Percentiles rank a stretch among this genome's conserved stretches.
Evolutionary conservation across 768 basidiomycete genomes (phyloP).

Genomic region (Rhizopogon rudus): DNA sequence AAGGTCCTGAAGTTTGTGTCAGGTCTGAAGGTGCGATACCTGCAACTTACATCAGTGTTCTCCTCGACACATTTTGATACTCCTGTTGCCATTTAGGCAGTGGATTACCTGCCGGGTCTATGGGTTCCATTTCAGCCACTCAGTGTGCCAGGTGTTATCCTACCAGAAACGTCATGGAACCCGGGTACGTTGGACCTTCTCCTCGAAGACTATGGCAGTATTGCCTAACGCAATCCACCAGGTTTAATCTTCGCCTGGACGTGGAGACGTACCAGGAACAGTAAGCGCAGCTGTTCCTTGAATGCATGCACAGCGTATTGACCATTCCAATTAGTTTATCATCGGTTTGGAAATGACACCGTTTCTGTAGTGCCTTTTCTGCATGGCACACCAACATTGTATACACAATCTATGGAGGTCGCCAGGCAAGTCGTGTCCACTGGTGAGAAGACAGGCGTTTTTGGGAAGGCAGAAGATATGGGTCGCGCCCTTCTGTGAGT

Average conservation of each 20-base stretch:
- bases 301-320: neutral
- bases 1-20: conserved; percentile 9
- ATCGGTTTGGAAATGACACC: conserved; percentile 13
- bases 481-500: conserved; percentile 14
- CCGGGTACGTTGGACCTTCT: conserved; percentile 6
- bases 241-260: conserved; percentile 16
- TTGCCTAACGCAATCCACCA: neutral
- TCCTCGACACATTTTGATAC: neutral
- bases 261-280: conserved; percentile 17
- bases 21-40: conserved; percentile 12
- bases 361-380: conserved; percentile 19
- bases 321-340: conserved; percentile 10
- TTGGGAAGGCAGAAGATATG: conserved; percentile 13
- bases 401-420: conserved; percentile 18
- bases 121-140: conserved; percentile 17
- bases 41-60: neutral
- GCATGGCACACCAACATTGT: conserved; percentile 12
- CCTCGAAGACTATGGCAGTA: neutral
- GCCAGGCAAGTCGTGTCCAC: conserved; percentile 12
- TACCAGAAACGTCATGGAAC: conserved; percentile 18
- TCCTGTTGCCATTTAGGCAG: conserved; percentile 5
- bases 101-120: conserved; percentile 14
- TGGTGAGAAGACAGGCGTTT: conserved; percentile 14
- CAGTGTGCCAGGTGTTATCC: neutral
- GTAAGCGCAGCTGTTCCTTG: neutral